Base-by-base conservation (phyloP, 2,329 filamentous ascomycete genomes). In the Myriosclerotinia duriaeana region DNA sequence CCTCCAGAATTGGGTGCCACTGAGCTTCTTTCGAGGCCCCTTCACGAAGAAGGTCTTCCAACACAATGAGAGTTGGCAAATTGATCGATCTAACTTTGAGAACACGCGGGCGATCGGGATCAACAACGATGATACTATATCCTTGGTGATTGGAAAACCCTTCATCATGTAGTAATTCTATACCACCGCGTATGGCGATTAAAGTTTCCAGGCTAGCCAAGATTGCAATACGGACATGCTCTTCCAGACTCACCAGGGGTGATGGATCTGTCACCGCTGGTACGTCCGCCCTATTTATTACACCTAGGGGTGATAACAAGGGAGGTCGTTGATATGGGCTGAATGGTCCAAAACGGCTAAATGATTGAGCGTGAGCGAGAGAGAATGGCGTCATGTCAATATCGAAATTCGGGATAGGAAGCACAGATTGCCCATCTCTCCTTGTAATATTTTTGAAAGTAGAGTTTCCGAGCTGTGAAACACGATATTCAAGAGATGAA, bases 111-210 rank as follows among this genome's bases (percentile, higher is more conserved):
- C 59, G 46, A 2, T 53, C 15, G 15, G 5, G 4, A 15, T 62
- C 59, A 17, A 11, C 48, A 17, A 62, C 59, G 5, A 53, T 42
- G 8, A 53, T 34, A 14, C 42, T 62, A 9, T 62, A 62, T 22
- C n/a, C 17, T 5, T 17, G n/a, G 34, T n/a, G 8, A 40, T 17
- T 58, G 5, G 34, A 62, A 9, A 62, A 53, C 11, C 48, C 48
- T 62, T 62, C 59, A 17, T 62, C 5, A 0, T 30, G 9, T 30
- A 62, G 8, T 12, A 62, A 34, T 15, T 34, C 17, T 11, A 12
- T 40, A 12, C 48, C 59, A 20, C 4, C 3, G 0, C 12, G 15
- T 52, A 62, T 53, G 9, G 48, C 48, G 14, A 34, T 42, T 53
- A 30, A 14, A 5, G 12, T 62, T 26, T 50, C 30, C 1, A 42